Percentiles rank a stretch among this genome's conserved stretches.
These are phyloP conservation scores for Vaccinium macrocarpon DNA, from an alignment of 148 eudicot species.

Conservation along the genomic window DNA sequence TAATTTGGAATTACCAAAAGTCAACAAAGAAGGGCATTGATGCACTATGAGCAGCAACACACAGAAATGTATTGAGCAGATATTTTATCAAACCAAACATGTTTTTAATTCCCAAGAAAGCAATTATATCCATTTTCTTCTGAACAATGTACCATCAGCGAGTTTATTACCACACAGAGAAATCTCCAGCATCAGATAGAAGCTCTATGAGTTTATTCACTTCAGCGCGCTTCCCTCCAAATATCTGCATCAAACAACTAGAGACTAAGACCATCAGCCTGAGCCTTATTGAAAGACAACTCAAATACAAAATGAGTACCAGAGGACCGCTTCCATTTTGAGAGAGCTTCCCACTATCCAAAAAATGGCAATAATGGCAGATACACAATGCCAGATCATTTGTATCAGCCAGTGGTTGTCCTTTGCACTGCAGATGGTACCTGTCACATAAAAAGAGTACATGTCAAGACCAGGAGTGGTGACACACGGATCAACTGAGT, in stretches of 20 bases:
- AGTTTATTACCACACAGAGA: slow-evolving; percentile 54
- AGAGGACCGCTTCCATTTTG: slow-evolving; percentile 50
- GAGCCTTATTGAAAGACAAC: not conserved
- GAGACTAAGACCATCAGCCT: slow-evolving; percentile 14
- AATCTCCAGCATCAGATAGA: slow-evolving; percentile 53
- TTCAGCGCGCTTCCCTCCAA: slow-evolving; percentile 52
- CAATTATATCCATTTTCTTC: not conserved
- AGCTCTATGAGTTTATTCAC: slow-evolving; percentile 55
- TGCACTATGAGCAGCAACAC: not conserved
- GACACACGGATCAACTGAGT: not conserved
- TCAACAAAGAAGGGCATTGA: not conserved
- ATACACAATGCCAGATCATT: slow-evolving; percentile 24
- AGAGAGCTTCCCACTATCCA: slow-evolving; percentile 63
- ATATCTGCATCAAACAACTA: slow-evolving; percentile 43
- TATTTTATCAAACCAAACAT: not conserved
- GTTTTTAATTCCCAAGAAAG: not conserved
- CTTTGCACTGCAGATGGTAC: slow-evolving; percentile 68
- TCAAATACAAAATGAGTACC: slow-evolving; percentile 42
- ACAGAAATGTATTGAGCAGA: not conserved
- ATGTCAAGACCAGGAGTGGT: slow-evolving; percentile 11
- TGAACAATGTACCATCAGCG: not conserved
- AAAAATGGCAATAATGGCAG: slow-evolving; percentile 69
- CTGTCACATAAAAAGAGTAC: slow-evolving; percentile 38
- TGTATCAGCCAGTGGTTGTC: slow-evolving; percentile 31
- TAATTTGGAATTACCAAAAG: slow-evolving; percentile 6